Conservation (phyloP, 306 rosid genomes). For the Lathyrus tuberosus region DNA sequence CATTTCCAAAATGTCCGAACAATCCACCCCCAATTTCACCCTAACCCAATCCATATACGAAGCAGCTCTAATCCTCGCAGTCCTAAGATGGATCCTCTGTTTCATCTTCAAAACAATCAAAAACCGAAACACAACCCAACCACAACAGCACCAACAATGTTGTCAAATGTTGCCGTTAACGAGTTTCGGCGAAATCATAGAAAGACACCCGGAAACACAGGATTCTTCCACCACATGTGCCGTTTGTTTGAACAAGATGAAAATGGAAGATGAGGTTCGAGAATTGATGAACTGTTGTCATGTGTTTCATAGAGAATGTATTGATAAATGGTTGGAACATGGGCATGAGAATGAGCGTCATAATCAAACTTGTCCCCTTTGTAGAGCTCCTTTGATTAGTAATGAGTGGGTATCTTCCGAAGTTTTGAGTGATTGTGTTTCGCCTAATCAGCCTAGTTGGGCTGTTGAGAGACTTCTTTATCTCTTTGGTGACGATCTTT, state of each 20-base stretch:
- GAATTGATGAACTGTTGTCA: slow-evolving; percentile 77
- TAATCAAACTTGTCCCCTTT: slow-evolving; percentile 67
- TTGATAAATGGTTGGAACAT: slow-evolving; percentile 72
- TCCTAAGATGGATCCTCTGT: slow-evolving; percentile 62
- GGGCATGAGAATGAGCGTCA: slow-evolving; percentile 50
- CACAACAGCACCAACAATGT: background rate
- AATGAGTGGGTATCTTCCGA: slow-evolving; percentile 34
- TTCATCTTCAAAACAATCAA: slow-evolving; percentile 47
- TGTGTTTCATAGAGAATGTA: slow-evolving; percentile 78
- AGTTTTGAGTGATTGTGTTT: slow-evolving; percentile 27
- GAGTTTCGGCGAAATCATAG: slow-evolving; percentile 57
- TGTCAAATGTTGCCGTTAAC: slow-evolving; percentile 37
- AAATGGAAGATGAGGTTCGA: slow-evolving; percentile 59
- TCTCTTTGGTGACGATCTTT: slow-evolving; percentile 81
- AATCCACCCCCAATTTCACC: slow-evolving; percentile 45
- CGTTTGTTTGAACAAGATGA: slow-evolving; percentile 63
- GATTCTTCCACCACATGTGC: slow-evolving; percentile 52
- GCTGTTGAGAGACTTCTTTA: slow-evolving; percentile 83
- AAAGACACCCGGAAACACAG: slow-evolving; percentile 47
- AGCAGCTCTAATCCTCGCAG: slow-evolving; percentile 64
- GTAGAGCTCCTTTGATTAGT: slow-evolving; percentile 68
- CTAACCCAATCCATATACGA: slow-evolving; percentile 61
- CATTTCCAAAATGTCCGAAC: slow-evolving; percentile 47
- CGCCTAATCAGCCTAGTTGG: slow-evolving; percentile 74
- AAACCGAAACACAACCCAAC: slow-evolving; percentile 12